Conservation (phyloP, 225 moss, liverwort and hornwort genomes). For the Marchantia paleacea region DNA sequence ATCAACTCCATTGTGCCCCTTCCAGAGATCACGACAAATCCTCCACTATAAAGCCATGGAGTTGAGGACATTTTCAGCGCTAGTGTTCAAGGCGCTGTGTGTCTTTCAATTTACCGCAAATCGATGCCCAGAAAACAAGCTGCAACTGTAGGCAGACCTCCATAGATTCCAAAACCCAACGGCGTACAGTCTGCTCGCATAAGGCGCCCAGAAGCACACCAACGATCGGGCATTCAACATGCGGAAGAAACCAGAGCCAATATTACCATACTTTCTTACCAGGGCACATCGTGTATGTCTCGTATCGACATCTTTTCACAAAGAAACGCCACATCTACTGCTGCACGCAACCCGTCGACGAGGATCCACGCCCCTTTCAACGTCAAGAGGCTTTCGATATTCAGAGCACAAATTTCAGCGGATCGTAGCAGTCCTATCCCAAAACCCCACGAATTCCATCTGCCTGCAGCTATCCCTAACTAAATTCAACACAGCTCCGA, state of each 20-base stretch:
- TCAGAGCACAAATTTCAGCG: not conserved
- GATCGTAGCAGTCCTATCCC: not conserved
- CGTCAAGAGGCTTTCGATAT: not conserved
- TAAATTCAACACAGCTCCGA: slow-evolving; percentile 5
- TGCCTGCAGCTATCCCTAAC: slow-evolving; percentile 22
- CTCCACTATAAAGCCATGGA: not conserved
- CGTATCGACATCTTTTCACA: slow-evolving; percentile 9
- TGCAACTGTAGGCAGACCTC: not conserved
- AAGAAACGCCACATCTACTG: slow-evolving; percentile 20
- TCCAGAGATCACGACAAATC: not conserved
- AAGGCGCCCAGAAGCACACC: not conserved
- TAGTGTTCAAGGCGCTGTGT: not conserved
- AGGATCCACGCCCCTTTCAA: slow-evolving; percentile 18
- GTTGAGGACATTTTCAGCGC: not conserved
- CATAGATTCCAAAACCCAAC: not conserved
- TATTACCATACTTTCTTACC: not conserved
- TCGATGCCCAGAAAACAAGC: slow-evolving; percentile 1
- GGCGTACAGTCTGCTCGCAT: slow-evolving; percentile 10
- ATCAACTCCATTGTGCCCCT: not conserved
- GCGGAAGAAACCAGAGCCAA: not conserved
- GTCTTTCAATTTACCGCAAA: not conserved
- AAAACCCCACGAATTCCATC: slow-evolving; percentile 17
- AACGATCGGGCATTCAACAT: not conserved
- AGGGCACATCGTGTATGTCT: not conserved
- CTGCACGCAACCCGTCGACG: slow-evolving; percentile 11